Evolutionary conservation across 1,139 yeast genomes (phyloP), one percentile per base, ranked within the genome.

Genomic region (Kurtzmaniella quercitrusa): DNA sequence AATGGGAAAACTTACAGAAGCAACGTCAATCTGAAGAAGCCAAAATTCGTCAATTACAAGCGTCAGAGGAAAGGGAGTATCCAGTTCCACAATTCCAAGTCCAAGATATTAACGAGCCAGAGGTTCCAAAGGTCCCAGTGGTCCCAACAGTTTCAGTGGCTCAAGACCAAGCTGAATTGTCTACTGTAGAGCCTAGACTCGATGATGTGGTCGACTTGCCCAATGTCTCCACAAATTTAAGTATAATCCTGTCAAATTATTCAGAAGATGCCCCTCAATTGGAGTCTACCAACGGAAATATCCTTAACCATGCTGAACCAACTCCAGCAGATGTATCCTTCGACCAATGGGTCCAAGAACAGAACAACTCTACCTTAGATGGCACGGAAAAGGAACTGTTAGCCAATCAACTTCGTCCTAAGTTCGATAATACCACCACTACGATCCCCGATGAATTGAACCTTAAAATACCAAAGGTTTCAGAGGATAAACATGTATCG

Each of bases 371-470:
- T 14, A 14, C 36, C 3, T 27, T 27, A 12, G 31, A 27, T 12
- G 59, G 57, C 15, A 51, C 51, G 40, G 61, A 55, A 41, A 60
- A 52, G 37, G 56, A 50, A 3, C 42, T 48, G 15, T 50, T 65
- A 19, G 66, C 68, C 6, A 55, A 54, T 36, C 59, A 56, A 3
- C 56, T 65, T 42, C 58, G 64, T 37, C 74, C 74, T 1, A 63
- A 55, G 2, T 67, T 68, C 48, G 70, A 65, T 39, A 50, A 53
- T 3, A 54, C 56, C 11, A 68, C 73, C 2, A 64, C 60, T 41
- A 55, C 44, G 14, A 40, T 39, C 21, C 44, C 44, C 11, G 44
- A 34, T 25, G 38, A 29, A 18, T 15, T 31, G 12, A 9, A 16
- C 12, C 41, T 43, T 19, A 38, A 41, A 19, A 38, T 43, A 12